Base-by-base conservation (phyloP, 192 early-diverging fungal genomes). In the Coemansia pectinata region DNA sequence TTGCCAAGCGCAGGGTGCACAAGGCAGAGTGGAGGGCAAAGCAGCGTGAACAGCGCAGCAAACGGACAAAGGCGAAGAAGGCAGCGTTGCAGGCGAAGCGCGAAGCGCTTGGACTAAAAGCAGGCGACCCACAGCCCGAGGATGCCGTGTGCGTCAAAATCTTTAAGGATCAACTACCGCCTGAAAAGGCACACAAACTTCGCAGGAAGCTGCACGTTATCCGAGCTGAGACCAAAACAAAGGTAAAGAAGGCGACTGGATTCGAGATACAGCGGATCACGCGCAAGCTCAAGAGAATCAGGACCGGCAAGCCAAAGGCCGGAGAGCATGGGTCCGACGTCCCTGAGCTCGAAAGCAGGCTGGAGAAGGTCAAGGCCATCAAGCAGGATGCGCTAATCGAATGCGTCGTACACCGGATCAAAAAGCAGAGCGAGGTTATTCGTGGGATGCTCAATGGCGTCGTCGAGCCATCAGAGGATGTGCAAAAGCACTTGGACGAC, bases 281-380 rank as follows among this genome's bases (percentile, higher is more conserved):
- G n/a, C 59, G 59, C 59, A 61, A 61, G 59, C 59, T 61, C 34
- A 61, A 61, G 38, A 34, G 59, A n/a, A 61, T 61, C 19, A 61
- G 59, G 10, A 39, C 59, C 31, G 59, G 36, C n/a, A 61, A 61
- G 36, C 19, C 36, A 36, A 61, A 61, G 59, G 59, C 59, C 11
- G 59, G 59, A 14, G 59, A 61, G 21, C 59, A 40, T 14, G 36
- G 23, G 21, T 61, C 59, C 21, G 59, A 61, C 15, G 6, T 61
- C 10, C 59, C 59, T 11, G 59, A 61, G 36, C 59, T 61, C 19
- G 59, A 61, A 40, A 23, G 38, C n/a, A 36, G 59, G 38, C 38
- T 61, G 38, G 59, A 40, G 21, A 14, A 40, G 59, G 38, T 61
- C 9, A 61, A 61, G 59, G 59, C 59, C 19, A 39, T 61, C 34